Base-by-base conservation (phyloP, 2,329 filamentous ascomycete genomes). In the Diplodia scrobiculata region DNA sequence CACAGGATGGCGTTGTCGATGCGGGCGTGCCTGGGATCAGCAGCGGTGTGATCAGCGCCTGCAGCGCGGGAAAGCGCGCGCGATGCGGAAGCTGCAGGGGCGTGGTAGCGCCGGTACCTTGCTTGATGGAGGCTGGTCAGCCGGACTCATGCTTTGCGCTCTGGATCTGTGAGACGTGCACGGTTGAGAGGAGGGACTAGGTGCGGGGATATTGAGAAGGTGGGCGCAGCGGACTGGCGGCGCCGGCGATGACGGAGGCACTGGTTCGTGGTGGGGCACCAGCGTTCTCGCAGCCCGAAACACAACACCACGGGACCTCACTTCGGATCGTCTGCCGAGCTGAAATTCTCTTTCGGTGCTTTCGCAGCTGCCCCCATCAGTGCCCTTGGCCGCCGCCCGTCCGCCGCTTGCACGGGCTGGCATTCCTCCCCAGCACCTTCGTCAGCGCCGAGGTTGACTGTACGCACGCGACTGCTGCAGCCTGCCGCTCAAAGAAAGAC, bases 261-360 rank as follows among this genome's bases (percentile, higher is more conserved):
- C 36, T 59, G 54, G 36, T 45, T 32, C 17, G 5, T 58, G 41
- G 63, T 48, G 63, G 38, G 29, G 63, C 63, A 34, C 13, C 52
- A 55, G 63, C 51, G 48, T 50, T 29, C 21, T 51, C 34, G 48
- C 53, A 66, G 54, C 64, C 64, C 64, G 64, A 66, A 65, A 60
- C 54, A 59, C 59, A 54, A 66, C 59, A 54, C 59, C 64, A 54
- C 59, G 25, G 52, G 19, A 58, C 52, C 27, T 65, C 63, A 58
- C 50, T 27, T 65, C 63, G 38, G 32, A 36, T 55, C 32, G 21
- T 34, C 19, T 27, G 48, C 54, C 65, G 65, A 52, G 54, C 64
- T 45, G 36, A 29, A 38, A 50, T 53, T 59, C 45, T 41, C 53
- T 66, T 47, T n/a, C 58, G 29, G 27, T n/a, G 27, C 32, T 19